Percentiles rank a stretch among this genome's conserved stretches.
Evolutionary conservation across 768 basidiomycete genomes (phyloP).

Genomic region (Mycena albidolilacea): DNA sequence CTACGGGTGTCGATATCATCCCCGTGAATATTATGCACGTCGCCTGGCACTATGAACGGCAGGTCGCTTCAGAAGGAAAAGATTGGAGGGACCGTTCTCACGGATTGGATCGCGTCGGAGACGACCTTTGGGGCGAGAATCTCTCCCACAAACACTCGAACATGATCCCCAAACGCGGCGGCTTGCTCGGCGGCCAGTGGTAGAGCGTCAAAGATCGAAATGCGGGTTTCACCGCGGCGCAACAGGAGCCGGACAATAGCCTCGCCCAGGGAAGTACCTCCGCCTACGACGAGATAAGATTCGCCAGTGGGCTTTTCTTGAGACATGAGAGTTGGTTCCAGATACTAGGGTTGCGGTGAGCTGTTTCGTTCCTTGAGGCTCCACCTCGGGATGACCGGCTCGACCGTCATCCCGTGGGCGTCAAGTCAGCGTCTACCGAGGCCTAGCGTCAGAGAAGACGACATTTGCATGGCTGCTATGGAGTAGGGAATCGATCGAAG

Average conservation of each 20-base stretch:
- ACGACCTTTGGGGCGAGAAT: slow-evolving; percentile 54
- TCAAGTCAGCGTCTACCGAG: no score
- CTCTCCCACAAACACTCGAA: slow-evolving; percentile 61
- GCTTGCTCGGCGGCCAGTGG: slow-evolving; percentile 45
- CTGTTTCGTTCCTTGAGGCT: no score
- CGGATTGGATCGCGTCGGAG: slow-evolving; percentile 55
- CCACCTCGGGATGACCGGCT: no score
- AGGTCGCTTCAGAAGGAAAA: not conserved
- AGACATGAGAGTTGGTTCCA: no score
- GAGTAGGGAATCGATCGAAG: no score
- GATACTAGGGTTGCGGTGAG: no score
- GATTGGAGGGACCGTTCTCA: slow-evolving; percentile 37
- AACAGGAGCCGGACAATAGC: slow-evolving; percentile 61
- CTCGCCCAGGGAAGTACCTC: slow-evolving; percentile 60
- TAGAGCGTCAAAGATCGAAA: slow-evolving; percentile 64
- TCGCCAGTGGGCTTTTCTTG: slow-evolving; percentile 38
- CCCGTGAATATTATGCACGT: slow-evolving; percentile 69
- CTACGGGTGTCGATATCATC: slow-evolving; percentile 54
- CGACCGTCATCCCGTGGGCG: no score
- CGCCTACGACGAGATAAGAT: slow-evolving; percentile 66
- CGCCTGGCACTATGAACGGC: slow-evolving; percentile 47
- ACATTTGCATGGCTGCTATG: no score
- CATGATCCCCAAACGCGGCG: slow-evolving; percentile 45
- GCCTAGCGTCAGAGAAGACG: no score
- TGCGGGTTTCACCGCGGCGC: slow-evolving; percentile 53